Evolutionary conservation across 1,284 basidiomycete species (phyloP), one percentile per base, ranked within the genome.

Genomic region (Fomitopsis pinicola): DNA sequence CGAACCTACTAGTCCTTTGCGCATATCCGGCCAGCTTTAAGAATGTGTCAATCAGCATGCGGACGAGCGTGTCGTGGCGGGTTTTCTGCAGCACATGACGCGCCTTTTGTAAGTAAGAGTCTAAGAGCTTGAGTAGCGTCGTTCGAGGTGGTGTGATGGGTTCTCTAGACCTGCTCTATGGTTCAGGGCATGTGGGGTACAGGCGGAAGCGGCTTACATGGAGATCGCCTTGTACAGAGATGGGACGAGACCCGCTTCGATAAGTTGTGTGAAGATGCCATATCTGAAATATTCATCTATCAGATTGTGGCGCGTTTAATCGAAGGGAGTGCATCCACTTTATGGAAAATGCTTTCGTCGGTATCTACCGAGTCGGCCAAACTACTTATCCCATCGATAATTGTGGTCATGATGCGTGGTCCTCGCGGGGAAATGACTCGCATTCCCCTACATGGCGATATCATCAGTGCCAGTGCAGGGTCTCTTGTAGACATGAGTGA

Each of bases 61-160:
- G 79, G 56, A 79, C 77, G 57, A 88, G 75, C 38, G 77, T 67
- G 52, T 57, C 22, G 9, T 15, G 42, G 7, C 12, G 15, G 5
- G 14, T 38, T 8, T 5, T 40, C n/a, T 44, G 46, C 17, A 28
- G 58, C 7, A 60, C 56, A 30, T 58, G 61, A 12, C 65, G 42
- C 15, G 63, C 60, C 10, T 83, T 80, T 65, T 91, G 87, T 58
- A 94, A 77, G 69, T 89, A 87, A 2, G 92, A 90, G 72, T 96
- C 94, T 17, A 95, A 76, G 7, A 95, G 78, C 74, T 95, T 95
- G 60, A 96, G 82, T n/a, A 95, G 76, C 12, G 85, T 89, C 1
- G 87, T 93, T 73, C 95, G 94, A 67, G 89, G 86, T 0, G 92
- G 91, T 3, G 90, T 85, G 45, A 94, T 82, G n/a, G 87, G 78